Percentiles rank a stretch among this genome's conserved stretches.
Evolutionary conservation across 163 green algal genomes (phyloP).

Genomic region (Scenedesmus sp.): DNA sequence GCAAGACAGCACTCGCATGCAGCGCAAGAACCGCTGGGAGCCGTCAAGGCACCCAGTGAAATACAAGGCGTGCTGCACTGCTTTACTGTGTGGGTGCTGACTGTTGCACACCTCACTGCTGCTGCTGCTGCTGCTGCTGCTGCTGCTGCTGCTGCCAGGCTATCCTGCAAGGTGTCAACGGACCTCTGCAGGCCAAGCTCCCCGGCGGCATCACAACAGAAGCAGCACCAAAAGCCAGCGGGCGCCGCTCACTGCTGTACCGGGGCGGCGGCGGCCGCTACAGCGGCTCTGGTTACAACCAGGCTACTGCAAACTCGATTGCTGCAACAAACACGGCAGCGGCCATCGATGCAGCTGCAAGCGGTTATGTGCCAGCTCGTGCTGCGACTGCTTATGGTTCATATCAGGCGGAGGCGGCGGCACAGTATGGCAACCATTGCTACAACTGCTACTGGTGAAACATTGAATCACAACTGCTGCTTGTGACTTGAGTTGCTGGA

Average conservation of each 20-base stretch:
- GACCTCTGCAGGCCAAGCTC: not conserved
- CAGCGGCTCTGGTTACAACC: not conserved
- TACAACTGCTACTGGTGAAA: not conserved
- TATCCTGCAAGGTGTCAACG: not conserved
- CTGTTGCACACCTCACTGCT: not conserved
- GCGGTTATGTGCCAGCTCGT: not conserved
- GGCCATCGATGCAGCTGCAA: not conserved
- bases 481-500: not conserved
- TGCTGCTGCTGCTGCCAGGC: not conserved
- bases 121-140: not conserved
- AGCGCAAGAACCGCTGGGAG: too few species aligned
- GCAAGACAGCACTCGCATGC: too few species aligned
- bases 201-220: not conserved
- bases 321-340: not conserved
- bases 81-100: not conserved
- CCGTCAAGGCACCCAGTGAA: too few species aligned
- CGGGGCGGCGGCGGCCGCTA: not conserved
- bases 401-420: constrained; percentile 4
- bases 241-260: not conserved
- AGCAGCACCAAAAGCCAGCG: not conserved
- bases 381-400: not conserved
- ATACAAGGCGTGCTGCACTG: not conserved
- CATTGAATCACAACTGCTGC: not conserved
- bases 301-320: not conserved
- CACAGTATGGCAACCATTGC: not conserved